phyloP scores from a whole-genome alignment of 371 early-diverging fungal genomes.

The Apophysomyces ossiformis region DNA sequence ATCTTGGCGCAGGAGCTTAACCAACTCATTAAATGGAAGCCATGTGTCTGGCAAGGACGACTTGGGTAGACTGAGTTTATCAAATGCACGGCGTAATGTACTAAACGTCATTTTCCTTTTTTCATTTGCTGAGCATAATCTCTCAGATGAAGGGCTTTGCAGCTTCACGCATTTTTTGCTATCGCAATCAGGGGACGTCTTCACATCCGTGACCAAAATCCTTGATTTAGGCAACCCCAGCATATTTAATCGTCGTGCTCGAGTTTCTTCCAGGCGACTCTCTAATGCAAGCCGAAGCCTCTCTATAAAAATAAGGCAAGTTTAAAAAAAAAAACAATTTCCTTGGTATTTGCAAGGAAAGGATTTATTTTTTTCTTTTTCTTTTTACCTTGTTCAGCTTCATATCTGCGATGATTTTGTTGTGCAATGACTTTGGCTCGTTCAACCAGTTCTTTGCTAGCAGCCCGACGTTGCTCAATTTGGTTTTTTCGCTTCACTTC shows the following conservation, averaged over 20 bases:
- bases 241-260: constrained; percentile 30
- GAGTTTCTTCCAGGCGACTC: constrained; percentile 25
- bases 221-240: constrained; percentile 23
- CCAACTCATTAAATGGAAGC: constrained; percentile 38
- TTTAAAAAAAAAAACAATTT: background rate
- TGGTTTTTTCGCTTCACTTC: constrained; percentile 41
- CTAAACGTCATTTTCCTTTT: constrained; percentile 20
- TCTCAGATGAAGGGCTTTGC: constrained; percentile 18
- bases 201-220: constrained; percentile 27
- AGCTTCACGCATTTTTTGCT: background rate
- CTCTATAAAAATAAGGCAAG: constrained; percentile 16
- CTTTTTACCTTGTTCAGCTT: constrained; percentile 30
- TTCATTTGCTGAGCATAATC: constrained; percentile 10
- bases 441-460: constrained; percentile 45
- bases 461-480: constrained; percentile 41
- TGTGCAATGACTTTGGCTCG: constrained; percentile 44
- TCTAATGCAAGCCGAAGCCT: constrained; percentile 20
- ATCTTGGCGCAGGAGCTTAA: constrained; percentile 30
- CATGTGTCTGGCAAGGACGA: constrained; percentile 29
- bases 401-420: constrained; percentile 30
- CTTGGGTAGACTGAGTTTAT: constrained; percentile 34
- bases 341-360: background rate
- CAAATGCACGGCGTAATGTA: constrained; percentile 18
- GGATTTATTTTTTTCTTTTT: too few species aligned
- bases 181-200: background rate